Evolutionary conservation across 2,329 filamentous ascomycete species (phyloP), one percentile per base, ranked within the genome.

Genomic region (Colletotrichum tamarilloi): DNA sequence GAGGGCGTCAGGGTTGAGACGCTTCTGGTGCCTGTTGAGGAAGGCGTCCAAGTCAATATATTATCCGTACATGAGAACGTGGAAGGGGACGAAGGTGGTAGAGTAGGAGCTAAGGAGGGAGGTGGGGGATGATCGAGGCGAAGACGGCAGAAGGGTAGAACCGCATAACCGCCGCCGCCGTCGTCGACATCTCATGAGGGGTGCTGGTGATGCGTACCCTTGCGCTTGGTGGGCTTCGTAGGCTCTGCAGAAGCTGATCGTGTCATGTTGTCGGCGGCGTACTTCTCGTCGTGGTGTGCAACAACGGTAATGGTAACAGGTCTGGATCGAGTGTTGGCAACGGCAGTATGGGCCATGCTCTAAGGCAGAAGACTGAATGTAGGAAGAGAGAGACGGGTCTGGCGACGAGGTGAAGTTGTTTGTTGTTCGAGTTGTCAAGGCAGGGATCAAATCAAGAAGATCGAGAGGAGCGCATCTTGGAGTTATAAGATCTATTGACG

Each of bases 1-100:
- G 95, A 93, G 6, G 95, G 93, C 12, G 94, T 97, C 80, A 98
- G 88, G 79, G 94, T 96, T 75, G 95, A 94, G 68, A 97, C 95
- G 75, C 94, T 95, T 76, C 95, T 91, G 72, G 93, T 89, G 60
- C 89, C 89, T 88, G 62, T 46, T 28, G 22, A 42, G 7, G 9
- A 26, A 46, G 19, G 4, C 24, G 59, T 35, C 62, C 60, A 74
- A 68, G 59, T 65, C 63, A 67, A 63, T 49, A 68, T 30, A 60
- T 35, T 35, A 42, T 59, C 22, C 55, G 35, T 28, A 63, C 38
- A 24, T 66, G 49, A 38, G 49, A 46, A 53, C 22, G 42, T 57
- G 62, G 19, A 38, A 56, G 32, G 66, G 52, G 68, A 60, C 22
- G 57, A 62, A 62, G 73, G 66, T 72, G 62, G 66, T 49, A 57